Base-by-base conservation (phyloP, 2,329 filamentous ascomycete species). In the Aspergillus sp. region DNA sequence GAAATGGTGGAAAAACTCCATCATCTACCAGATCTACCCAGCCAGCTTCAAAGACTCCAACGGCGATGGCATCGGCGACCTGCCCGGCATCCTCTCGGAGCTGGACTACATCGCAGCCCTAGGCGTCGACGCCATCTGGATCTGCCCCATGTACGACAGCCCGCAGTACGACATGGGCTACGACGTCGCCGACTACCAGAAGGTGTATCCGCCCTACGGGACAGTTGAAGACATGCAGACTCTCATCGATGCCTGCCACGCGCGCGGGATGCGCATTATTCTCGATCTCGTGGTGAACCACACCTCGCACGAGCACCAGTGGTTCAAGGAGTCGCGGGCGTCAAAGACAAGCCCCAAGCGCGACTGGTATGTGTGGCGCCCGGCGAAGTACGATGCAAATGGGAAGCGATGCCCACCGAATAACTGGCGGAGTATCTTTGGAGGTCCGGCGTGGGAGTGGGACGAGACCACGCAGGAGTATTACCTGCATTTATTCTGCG, bases 281-380 rank as follows among this genome's bases (percentile, higher is more conserved):
- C 80, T 91, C 52, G 89, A 93, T 67, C 78, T 93, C 1, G 90
- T 93, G 1, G 82, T 92, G 60, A 93, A 92, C 65, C 90, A 93
- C 69, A 91, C 88, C 0, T 89, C 85, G 1, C 82, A 88, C 62
- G 80, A 90, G 69, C 87, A 90, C 65, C 77, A 79, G 2, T 92
- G 88, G 88, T 91, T 91, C 73, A 78, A 83, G 43, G 83, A 89
- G 67, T 88, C 85, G 2, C 78, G 84, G 41, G 81, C 81, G 19
- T 85, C 83, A 19, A 56, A 46, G 84, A 79, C 53, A 75, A 82
- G 59, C 87, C 79, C 66, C 27, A 31, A 31, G 9, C 79, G 68
- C 77, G 87, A 2, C 80, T 89, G 69, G 91, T 87, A 87, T 90
- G 89, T 66, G 63, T 78, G 75, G 78, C 76, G 66, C 52, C 81